A percentile compares a stretch with the other conserved stretches of the same genome.
phyloP scores from a whole-genome alignment of 768 basidiomycete species.

The Tricholoma furcatifolium region DNA sequence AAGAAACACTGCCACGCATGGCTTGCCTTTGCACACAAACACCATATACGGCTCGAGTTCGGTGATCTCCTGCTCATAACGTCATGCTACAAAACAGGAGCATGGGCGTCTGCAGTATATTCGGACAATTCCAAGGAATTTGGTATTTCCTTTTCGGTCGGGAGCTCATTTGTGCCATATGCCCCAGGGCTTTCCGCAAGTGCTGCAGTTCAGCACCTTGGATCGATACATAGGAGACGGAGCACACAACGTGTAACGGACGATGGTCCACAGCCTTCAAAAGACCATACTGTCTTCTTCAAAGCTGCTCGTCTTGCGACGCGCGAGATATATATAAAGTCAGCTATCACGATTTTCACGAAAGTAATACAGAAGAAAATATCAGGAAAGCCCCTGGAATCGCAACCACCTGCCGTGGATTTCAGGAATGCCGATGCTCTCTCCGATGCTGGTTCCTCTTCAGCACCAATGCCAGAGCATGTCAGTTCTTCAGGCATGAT shows the following conservation, averaged over 20 bases:
- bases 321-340: background rate
- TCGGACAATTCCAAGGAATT: background rate
- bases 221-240: conserved; percentile 1
- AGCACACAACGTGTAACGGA: background rate
- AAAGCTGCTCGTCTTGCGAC: conserved; percentile 1
- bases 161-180: background rate
- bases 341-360: background rate
- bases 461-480: too few relatives aligned
- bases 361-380: too few relatives aligned
- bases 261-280: background rate
- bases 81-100: conserved; percentile 8
- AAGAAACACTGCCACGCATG: conserved; percentile 6
- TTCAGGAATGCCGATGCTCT: too few relatives aligned
- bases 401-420: too few relatives aligned
- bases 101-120: conserved; percentile 10
- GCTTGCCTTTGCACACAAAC: too few relatives aligned
- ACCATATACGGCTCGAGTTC: background rate
- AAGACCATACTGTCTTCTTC: conserved; percentile 10
- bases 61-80: conserved; percentile 11
- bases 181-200: background rate
- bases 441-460: too few relatives aligned
- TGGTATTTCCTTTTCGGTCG: conserved; percentile 3
- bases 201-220: conserved; percentile 1
- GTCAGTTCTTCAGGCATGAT: too few relatives aligned
- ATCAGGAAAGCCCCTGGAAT: too few relatives aligned